Evolutionary conservation across 306 rosid species (phyloP), one percentile per base, ranked within the genome.

Genomic region (Lupinus albus): DNA sequence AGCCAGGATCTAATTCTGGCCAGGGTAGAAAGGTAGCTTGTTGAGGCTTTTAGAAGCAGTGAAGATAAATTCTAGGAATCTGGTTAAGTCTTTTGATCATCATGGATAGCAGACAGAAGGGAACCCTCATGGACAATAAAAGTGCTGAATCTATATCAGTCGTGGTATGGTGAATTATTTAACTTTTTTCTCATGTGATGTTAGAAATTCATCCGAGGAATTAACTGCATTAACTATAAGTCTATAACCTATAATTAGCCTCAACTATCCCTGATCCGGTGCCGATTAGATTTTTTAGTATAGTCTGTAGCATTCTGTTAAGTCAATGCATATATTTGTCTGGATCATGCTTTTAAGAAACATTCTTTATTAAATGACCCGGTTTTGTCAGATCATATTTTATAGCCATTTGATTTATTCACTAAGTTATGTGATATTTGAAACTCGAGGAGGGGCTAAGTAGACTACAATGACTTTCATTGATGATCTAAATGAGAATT

Each of bases 41-140:
- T 8, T 18, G 51, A 58, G 68, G 21, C 57, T 11, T 59, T 76
- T 64, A 39, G 77, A 75, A 71, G 79, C 63, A 30, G 35, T 46
- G 28, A 64, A 41, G 48, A 66, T 28, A 73, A 59, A 73, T 33
- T 75, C 53, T 67, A 64, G 56, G 49, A 59, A 28, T 53, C 46
- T 75, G 75, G 52, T 50, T 71, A 45, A 59, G 18, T 58, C 60
- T 1, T 13, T 72, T 47, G 44, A 41, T 73, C 64, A 30, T 28
- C 84, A 83, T 88, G 92, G 95, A 78, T 42, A 74, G 79, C 70
- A 67, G 50, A 49, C 78, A 84, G 80, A 92, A 89, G 70, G 96
- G 89, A 66, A 83, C 78, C 32, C 82, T 84, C 52, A 67, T 81
- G 61, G 78, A 78, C 78, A 72, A 77, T 70, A 60, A 74, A 65